Base-by-base conservation (phyloP, 495 filamentous ascomycete species). In the Penicillium daleae region DNA sequence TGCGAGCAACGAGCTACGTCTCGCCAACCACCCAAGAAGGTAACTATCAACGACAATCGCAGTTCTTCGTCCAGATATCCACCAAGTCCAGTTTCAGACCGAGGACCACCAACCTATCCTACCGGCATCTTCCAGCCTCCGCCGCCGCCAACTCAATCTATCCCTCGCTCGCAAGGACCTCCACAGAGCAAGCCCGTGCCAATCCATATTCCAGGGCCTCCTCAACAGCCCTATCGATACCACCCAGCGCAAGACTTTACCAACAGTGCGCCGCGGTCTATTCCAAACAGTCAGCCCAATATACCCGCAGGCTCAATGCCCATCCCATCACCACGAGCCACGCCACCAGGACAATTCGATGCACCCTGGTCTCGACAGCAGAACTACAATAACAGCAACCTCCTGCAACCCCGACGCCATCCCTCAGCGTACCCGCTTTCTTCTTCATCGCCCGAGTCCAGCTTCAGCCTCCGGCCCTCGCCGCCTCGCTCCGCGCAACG, bases 401-500 rank as follows among this genome's bases (percentile, higher is more conserved):
- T 65, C 21, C 57, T 56, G 10, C 60, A 68, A 52, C 58, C 65
- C 26, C 67, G 65, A 9, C 57, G 59, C 48, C 48, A 61, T 51
- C 44, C 63, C 15, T 67, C 67, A 1, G 44, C 65, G n/a, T 66
- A 71, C 51, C 59, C 66, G 29, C 66, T 67, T 6, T 74, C 65
- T 31, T 53, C 69, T 0, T 71, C 66, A n/a, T 68, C 63, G 15
- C 70, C 70, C 4, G 70, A 68, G 22, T 52, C 68, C 1, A 61
- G 37, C 19, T 49, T 63, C 59, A 59, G 44, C n/a, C 39, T 62
- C 57, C 65, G 65, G 8, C 46, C 62, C 17, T 51, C 68, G 31
- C 64, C 66, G 55, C 58, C 65, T 31, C 65, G 63, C 21, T 65
- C 67, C 3, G 46, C 42, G 8, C 69, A 68, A 19, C 54, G 65